Base-by-base conservation (phyloP, 768 basidiomycete species). In the Termitomyces sp. region DNA sequence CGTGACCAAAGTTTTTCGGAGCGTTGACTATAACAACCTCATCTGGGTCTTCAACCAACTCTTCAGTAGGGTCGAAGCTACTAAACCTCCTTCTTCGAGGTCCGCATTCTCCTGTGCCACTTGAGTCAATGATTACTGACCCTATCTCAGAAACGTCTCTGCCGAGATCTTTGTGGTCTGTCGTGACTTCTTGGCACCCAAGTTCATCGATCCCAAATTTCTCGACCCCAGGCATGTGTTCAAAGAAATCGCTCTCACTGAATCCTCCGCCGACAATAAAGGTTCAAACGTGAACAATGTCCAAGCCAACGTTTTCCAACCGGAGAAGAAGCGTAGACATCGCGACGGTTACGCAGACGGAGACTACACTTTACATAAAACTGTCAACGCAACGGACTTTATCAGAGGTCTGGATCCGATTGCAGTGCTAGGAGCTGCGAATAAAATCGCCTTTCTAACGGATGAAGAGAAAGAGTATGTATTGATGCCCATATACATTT, bases 81-180 rank as follows among this genome's bases (percentile, higher is more conserved):
- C 97, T 36, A 99, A 99, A 71, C 97, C 97, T 2, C 96, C 97
- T 9, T 96, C 94, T 40, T 98, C 97, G 24, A 87, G 95, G 93
- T 95, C 63, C 68, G 75, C 63, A 22, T 50, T 32, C 7, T 32
- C 12, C 20, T 50, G n/a, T 44, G 22, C 44, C 51, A 39, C 18
- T 36, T 59, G 33, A 53, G 36, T 13, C 8, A 44, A 35, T 44
- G 57, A 48, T 57, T 36, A 54, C 52, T 66, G 60, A 57, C n/a
- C 22, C 44, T 42, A 55, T 39, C 42, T 13, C 66, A 96, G 96
- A 78, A 98, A 96, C 77, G 97, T 99, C 48, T 99, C 97, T 48
- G 97, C 97, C 13, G 97, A 99, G 76, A 99, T 99, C 71, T 99
- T 99, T 81, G 97, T 99, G 67, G 93, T 98, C 54, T 99, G 97